Evolutionary conservation across 192 early-diverging fungal species (phyloP), one percentile per base, ranked within the genome.

Genomic region (Oehlia diaphana): DNA sequence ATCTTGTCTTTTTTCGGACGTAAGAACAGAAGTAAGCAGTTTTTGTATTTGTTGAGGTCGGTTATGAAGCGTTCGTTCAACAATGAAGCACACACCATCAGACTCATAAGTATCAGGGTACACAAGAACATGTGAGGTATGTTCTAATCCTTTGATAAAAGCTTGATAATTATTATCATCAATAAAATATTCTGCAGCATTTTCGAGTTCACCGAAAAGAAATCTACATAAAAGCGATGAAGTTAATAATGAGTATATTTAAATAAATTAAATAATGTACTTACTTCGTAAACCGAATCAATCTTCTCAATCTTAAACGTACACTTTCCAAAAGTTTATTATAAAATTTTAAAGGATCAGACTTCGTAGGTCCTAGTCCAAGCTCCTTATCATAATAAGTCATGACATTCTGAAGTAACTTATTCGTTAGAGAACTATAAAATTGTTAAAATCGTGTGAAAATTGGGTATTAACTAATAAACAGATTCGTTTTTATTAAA

Each of bases 111-210:
- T 87, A 67, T 89, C 85, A 13, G 93, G 93, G 50, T 91, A 92
- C 0, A 95, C 89, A 75, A 96, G 84, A 63, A 92, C 88, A 71
- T 96, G 94, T 47, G 91, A 90, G 16, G 92, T 88, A 61, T 89
- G 86, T 9, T 91, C 90, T 58, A 96, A 86, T 75, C 82, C 84
- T 21, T 87, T 82, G 67, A 95, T 84, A 62, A 96, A 83, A 23
- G 82, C 77, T 61, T 84, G 87, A 82, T 86, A 79, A 63, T 82
- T 83, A 26, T 85, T 87, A 58, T 90, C 88, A 72, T 92, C 88
- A 35, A 93, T 81, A 9, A 84, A 81, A 79, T 94, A 95, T 83
- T 97, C 95, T 13, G 94, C 87, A 13, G 94, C 87, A 78, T 95
- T 94, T 66, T 92, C 90, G 53, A 91, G 84, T 19, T 90, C 84